Base-by-base conservation (phyloP, 768 basidiomycete genomes). In the Hygrocybe coccinea region DNA sequence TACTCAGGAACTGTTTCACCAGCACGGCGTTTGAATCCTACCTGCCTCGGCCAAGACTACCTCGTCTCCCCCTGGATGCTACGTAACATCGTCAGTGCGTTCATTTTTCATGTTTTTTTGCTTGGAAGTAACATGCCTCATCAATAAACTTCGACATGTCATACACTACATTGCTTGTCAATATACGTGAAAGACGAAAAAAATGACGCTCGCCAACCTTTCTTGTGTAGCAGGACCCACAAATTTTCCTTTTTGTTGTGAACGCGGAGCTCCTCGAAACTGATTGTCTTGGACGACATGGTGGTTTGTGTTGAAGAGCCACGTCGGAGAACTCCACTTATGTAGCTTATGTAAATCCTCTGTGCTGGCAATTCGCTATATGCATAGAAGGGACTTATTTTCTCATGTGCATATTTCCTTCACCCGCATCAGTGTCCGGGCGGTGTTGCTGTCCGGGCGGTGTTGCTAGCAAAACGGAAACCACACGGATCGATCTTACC, bases 21-120 rank as follows among this genome's bases (percentile, higher is more conserved):
- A 46, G 51, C 33, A 50, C 21, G 35, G 35, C 39, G 56, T 24
- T 52, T 43, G 44, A 58, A 71, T 67, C 88, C 67, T 73, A 86
- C 91, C 90, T 67, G 84, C 86, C 75, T 99, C 97, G 56, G 90
- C 87, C 51, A 97, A 72, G 59, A 99, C 83, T 54, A 99, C 95
- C 76, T 99, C 97, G 76, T 98, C 97, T 60, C 97, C 97, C 70
- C 95, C 95, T 21, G 94, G 95, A 67, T 97, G 95, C 95, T 91
- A 66, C 15, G 35, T 59, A 38, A 47, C 50, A 54, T 41, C 37
- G 50, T 55, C 4, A 50, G 52, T 37, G 29, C 29, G 29, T 19
- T 29, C 38, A n/a, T 33, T 9, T 33, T 9, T 25, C 11, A 29
- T 35, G 3, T 11, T 8, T 10, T 11, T 24, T 7, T n/a, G 24